Conservation (phyloP, 2,329 filamentous ascomycete species). For the Penicillium crustosum region DNA sequence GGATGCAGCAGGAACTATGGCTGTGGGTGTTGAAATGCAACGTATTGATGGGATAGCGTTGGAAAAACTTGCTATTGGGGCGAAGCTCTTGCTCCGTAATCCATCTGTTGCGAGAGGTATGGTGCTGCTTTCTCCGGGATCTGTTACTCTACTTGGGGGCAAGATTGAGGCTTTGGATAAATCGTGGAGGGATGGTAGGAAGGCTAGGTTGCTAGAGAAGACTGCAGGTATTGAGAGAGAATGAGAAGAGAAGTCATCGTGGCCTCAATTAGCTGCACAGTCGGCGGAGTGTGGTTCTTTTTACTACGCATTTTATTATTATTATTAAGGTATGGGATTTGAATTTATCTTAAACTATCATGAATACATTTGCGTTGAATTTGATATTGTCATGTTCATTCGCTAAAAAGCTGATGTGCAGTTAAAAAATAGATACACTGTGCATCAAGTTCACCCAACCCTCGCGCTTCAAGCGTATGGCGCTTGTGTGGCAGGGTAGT, state of each 20-base stretch:
- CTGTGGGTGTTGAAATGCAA: slow-evolving; percentile 71
- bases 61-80: slow-evolving; percentile 65
- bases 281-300: background rate
- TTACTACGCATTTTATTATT: background rate
- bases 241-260: background rate
- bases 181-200: slow-evolving; percentile 70
- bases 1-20: slow-evolving; percentile 68
- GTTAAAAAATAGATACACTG: background rate
- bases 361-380: background rate
- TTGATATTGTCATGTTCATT: background rate
- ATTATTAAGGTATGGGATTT: background rate
- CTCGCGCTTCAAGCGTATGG: background rate
- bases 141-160: slow-evolving; percentile 74
- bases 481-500: slow-evolving; percentile 18
- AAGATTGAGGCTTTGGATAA: slow-evolving; percentile 80
- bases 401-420: background rate
- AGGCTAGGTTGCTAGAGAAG: slow-evolving; percentile 65
- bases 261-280: background rate
- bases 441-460: background rate
- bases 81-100: slow-evolving; percentile 73
- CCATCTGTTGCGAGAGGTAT: slow-evolving; percentile 69
- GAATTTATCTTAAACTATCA: background rate
- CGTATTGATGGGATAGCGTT: slow-evolving; percentile 65
- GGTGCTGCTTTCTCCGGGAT: slow-evolving; percentile 71
- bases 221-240: slow-evolving; percentile 43